These are phyloP conservation scores for Fragaria ananassa DNA, from an alignment of 306 rosid species.

Conservation along the genomic window DNA sequence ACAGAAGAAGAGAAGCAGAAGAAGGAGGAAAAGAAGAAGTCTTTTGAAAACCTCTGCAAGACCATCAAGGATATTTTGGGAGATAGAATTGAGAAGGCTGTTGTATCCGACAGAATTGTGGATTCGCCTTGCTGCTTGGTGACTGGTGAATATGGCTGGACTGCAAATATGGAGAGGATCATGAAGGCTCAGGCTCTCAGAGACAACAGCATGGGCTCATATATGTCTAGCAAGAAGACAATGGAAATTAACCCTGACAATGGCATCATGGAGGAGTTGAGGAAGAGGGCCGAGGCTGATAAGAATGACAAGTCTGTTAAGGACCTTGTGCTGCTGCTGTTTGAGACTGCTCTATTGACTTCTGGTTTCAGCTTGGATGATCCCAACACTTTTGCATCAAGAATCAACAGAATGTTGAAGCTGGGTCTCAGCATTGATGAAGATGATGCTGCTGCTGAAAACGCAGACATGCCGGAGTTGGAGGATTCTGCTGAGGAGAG, in stretches of 20 bases:
- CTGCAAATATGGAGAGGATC: slow-evolving; percentile 71
- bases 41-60: slow-evolving; percentile 59
- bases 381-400: slow-evolving; percentile 57
- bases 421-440: slow-evolving; percentile 66
- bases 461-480: slow-evolving; percentile 62
- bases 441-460: slow-evolving; percentile 37
- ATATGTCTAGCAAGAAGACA: slow-evolving; percentile 76
- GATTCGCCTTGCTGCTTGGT: slow-evolving; percentile 30
- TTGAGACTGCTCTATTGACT: slow-evolving; percentile 58
- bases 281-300: slow-evolving; percentile 66
- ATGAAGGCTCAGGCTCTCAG: slow-evolving; percentile 73
- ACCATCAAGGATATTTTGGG: slow-evolving; percentile 32
- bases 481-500: slow-evolving; percentile 67
- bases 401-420: slow-evolving; percentile 71
- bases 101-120: slow-evolving; percentile 31
- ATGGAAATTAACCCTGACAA: slow-evolving; percentile 76
- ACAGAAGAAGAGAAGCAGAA: slow-evolving; percentile 58
- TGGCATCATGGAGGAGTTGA: slow-evolving; percentile 74
- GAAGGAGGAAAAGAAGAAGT: slow-evolving; percentile 58
- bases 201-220: slow-evolving; percentile 61
- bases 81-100: slow-evolving; percentile 32
- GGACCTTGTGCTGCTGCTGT: slow-evolving; percentile 63
- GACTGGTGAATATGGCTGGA: slow-evolving; percentile 28
- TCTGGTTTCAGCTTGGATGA: slow-evolving; percentile 76
- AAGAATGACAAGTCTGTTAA: slow-evolving; percentile 60